Conservation (phyloP, 139 green algal species). For the Limnomonas spitsbergensis region DNA sequence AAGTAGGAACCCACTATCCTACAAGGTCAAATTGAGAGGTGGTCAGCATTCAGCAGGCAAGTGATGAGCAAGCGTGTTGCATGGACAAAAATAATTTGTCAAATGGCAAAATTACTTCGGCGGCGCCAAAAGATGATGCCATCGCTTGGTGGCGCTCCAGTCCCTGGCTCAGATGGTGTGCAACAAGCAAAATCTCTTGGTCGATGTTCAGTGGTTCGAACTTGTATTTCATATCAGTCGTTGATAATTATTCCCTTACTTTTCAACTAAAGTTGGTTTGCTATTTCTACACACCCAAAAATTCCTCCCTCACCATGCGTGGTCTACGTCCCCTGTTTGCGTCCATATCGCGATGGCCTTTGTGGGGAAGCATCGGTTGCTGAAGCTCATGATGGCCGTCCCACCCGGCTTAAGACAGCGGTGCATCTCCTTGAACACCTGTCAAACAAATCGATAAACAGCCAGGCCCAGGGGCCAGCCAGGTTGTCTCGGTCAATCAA, state of each 20-base stretch:
- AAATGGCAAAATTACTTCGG: no score
- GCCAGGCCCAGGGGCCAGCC: no score
- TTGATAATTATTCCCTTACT: no score
- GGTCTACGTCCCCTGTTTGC: slow-evolving; percentile 21
- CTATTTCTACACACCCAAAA: no score
- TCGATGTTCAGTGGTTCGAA: neutral
- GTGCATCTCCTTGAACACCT: slow-evolving; percentile 79
- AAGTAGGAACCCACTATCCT: slow-evolving; percentile 87
- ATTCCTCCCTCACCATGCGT: slow-evolving; percentile 11
- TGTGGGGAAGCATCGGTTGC: slow-evolving; percentile 90
- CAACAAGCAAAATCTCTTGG: neutral
- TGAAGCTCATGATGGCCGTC: slow-evolving; percentile 74
- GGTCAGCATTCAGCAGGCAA: neutral
- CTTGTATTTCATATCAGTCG: neutral
- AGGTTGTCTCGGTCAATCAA: no score
- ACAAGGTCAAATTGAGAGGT: no score
- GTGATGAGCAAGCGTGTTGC: neutral
- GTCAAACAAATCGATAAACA: neutral
- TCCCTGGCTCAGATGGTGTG: neutral
- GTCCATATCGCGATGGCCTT: slow-evolving; percentile 51
- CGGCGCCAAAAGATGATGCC: neutral
- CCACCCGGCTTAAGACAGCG: slow-evolving; percentile 82
- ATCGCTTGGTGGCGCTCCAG: neutral
- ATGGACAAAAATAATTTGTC: neutral
- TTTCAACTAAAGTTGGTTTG: no score